Evolutionary conservation across 495 filamentous ascomycete species (phyloP).

Genomic region (Trichoderma orchidacearum): DNA sequence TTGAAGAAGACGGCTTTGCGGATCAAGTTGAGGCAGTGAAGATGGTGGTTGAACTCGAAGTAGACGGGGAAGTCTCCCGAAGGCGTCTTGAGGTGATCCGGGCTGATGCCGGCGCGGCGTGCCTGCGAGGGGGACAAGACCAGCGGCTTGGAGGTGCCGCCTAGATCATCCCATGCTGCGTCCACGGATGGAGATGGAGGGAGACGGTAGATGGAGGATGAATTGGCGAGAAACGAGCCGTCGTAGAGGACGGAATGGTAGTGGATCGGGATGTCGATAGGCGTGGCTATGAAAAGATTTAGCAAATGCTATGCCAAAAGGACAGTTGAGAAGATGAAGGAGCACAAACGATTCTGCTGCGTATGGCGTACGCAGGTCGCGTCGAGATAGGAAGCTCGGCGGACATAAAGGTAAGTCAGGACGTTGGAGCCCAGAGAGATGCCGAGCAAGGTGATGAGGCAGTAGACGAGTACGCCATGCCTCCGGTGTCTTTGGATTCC

Average conservation of each 20-base stretch:
- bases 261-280: background rate
- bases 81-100: background rate
- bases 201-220: background rate
- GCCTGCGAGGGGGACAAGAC: background rate
- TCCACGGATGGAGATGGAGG: background rate
- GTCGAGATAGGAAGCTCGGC: background rate
- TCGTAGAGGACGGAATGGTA: background rate
- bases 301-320: background rate
- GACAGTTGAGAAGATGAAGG: background rate
- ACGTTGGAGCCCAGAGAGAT: background rate
- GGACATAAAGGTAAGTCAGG: background rate
- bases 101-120: background rate
- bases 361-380: background rate
- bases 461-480: background rate
- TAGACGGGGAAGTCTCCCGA: background rate
- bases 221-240: background rate
- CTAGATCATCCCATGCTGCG: background rate
- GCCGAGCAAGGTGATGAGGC: background rate
- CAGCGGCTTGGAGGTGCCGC: background rate
- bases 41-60: background rate
- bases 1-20: background rate
- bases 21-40: conserved; percentile 1
- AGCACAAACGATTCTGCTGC: background rate
- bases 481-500: background rate
- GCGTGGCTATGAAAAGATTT: background rate